phyloP scores from a whole-genome alignment of 2,329 filamentous ascomycete genomes.

The Didymella glomerata region DNA sequence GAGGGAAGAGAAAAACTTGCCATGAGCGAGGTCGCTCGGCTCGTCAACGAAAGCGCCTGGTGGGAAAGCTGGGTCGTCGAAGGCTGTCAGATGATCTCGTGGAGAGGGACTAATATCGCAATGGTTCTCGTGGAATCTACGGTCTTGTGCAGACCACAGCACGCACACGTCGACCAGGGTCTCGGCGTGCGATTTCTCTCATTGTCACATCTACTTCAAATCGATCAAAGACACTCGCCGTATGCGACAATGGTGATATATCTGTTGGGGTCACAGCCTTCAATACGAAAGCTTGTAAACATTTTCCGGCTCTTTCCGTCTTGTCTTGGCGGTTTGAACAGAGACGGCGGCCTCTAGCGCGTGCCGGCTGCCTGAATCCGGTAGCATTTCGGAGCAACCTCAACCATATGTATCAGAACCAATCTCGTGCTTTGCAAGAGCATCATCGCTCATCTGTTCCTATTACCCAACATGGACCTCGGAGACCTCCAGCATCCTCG shows the following conservation, averaged over 20 bases:
- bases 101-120: background rate
- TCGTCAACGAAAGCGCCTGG: background rate
- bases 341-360: slow-evolving; percentile 1
- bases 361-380: background rate
- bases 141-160: background rate
- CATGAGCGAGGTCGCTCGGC: background rate
- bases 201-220: background rate
- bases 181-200: background rate
- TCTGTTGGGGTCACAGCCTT: background rate
- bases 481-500: background rate
- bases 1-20: background rate
- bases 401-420: background rate
- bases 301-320: background rate
- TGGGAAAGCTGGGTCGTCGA: background rate
- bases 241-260: background rate
- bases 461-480: background rate
- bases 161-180: background rate
- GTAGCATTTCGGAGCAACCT: background rate
- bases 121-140: background rate
- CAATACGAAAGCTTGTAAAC: background rate
- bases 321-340: background rate
- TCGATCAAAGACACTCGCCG: background rate
- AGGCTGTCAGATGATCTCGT: background rate
- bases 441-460: background rate
- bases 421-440: background rate